phyloP scores from a whole-genome alignment of 495 filamentous ascomycete species.

The Letharia lupina region DNA sequence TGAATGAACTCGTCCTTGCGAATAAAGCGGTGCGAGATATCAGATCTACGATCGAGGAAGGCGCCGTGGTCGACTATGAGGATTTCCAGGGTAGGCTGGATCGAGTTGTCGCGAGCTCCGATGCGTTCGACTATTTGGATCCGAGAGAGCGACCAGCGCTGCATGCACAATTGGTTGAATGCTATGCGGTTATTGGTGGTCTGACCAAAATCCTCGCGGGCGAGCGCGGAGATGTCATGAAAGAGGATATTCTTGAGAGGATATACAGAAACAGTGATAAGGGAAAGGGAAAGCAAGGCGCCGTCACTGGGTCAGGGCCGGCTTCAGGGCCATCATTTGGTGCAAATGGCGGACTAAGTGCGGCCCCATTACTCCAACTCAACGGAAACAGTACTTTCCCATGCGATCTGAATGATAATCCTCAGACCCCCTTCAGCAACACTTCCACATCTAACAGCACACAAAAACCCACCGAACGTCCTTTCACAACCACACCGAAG shows the following conservation, averaged over 20 bases:
- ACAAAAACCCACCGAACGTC: background rate
- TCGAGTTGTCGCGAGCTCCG: background rate
- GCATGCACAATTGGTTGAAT: background rate
- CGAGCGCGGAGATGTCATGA: background rate
- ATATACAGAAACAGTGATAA: background rate
- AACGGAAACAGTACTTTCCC: background rate
- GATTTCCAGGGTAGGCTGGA: background rate
- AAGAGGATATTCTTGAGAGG: background rate
- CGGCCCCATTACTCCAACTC: background rate
- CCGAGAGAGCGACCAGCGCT: background rate
- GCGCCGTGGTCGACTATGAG: background rate
- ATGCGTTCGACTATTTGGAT: background rate
- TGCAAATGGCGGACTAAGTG: background rate
- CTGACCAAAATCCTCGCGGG: background rate
- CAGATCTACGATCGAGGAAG: background rate
- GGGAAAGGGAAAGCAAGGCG: background rate
- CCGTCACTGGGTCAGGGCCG: background rate
- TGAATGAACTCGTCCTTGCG: background rate
- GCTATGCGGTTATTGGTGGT: background rate
- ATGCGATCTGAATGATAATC: background rate
- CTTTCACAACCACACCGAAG: background rate
- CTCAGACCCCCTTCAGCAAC: background rate
- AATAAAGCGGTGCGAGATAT: background rate
- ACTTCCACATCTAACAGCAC: background rate
- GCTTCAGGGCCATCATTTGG: background rate